Base-by-base conservation (phyloP, 192 early-diverging fungal genomes). In the Coemansia erecta region DNA sequence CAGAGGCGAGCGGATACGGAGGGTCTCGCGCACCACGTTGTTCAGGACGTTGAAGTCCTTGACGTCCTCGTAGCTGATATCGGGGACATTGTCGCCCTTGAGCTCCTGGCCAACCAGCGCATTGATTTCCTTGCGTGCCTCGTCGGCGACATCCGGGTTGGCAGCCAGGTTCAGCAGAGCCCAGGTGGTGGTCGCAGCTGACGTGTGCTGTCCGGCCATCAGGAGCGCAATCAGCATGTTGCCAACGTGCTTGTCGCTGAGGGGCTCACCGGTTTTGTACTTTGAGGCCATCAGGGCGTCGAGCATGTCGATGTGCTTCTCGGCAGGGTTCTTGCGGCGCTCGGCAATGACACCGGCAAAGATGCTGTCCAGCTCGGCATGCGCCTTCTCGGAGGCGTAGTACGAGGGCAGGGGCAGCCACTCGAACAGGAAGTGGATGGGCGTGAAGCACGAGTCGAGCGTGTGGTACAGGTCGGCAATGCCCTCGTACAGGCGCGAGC, bases 171-270 rank as follows among this genome's bases (percentile, higher is more conserved):
- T 86, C 56, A 95, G 84, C 13, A 96, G 65, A 9, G 94, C 85
- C 97, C 97, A 98, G 35, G 92, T 87, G 10, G 87, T 82, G 18
- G 97, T 96, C 41, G 97, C 93, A 15, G 94, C 90, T 17, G 83
- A 86, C 6, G 97, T 97, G 77, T 98, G 97, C 73, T 97, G 95
- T n/a, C 97, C 97, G 33, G 91, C 97, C 87, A 98, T 92, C 47
- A 98, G 82, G 45, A 92, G 68, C 18, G 97, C 97, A 84, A 98
- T 98, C 89, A 97, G 90, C 85, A 98, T 89, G 84, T 94, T 90
- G 21, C 93, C 90, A 56, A 92, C 81, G 52, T 93, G 90, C 39
- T 85, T 75, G 69, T 97, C 92, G 23, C 91, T 85, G 75, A 95
- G 71, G 37, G 81, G 80, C 54, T 85, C 84, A 33, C 96, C 96